Conservation (phyloP, 441 rosid species). For the Manihot esculenta region DNA sequence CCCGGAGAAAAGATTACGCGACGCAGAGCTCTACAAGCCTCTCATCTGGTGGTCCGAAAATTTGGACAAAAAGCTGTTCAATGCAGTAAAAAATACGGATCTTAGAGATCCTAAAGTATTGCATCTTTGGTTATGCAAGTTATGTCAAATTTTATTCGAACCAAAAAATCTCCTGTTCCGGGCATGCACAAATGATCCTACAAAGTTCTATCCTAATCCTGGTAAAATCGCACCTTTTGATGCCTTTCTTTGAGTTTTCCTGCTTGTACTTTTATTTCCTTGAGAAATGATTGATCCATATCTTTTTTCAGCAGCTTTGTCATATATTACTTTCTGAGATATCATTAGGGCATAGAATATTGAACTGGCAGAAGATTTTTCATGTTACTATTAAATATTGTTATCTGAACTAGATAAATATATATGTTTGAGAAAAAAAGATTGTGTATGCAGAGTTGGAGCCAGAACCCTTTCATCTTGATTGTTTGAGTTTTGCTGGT, state of each 20-base stretch:
- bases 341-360: background rate
- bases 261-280: no score
- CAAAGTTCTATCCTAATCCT: no score
- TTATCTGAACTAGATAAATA: background rate
- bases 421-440: no score
- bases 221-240: no score
- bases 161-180: conserved; percentile 52
- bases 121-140: conserved; percentile 68
- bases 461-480: background rate
- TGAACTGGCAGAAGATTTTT: conserved; percentile 46
- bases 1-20: background rate
- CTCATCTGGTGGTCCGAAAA: background rate
- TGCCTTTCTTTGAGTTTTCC: no score
- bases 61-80: background rate
- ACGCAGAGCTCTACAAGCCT: background rate
- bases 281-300: no score
- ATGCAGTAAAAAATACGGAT: background rate
- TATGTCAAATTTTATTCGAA: conserved; percentile 56
- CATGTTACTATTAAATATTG: conserved; percentile 34
- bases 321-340: conserved; percentile 44
- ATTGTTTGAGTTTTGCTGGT: background rate
- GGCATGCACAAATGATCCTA: conserved; percentile 55
- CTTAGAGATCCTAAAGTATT: conserved; percentile 62
- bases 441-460: background rate
- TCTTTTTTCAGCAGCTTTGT: no score